These are phyloP conservation scores for Ceratocystis huliohia DNA, from an alignment of 2,329 filamentous ascomycete species.

Conservation along the genomic window DNA sequence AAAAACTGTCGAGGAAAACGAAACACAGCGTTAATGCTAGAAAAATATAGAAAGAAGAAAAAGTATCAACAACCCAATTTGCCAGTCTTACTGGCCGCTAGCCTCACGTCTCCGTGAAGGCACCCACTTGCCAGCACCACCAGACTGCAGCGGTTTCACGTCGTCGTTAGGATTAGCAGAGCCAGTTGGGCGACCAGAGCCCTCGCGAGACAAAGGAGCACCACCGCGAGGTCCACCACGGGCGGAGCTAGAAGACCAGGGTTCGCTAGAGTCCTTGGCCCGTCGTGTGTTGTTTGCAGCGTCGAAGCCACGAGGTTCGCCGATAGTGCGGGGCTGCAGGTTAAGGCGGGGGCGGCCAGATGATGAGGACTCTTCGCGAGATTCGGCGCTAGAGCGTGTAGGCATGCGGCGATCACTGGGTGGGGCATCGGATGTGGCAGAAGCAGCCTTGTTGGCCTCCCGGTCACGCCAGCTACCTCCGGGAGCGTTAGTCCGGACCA, in stretches of 20 bases:
- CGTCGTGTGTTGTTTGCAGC: constrained; percentile 57
- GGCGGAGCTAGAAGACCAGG: constrained; percentile 81
- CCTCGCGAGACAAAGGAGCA: constrained; percentile 77
- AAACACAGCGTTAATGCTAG: constrained; percentile 23
- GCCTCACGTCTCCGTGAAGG: constrained; percentile 2
- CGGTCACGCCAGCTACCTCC: constrained; percentile 35
- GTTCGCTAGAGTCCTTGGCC: constrained; percentile 59
- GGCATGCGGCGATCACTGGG: constrained; percentile 23
- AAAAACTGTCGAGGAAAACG: constrained; percentile 19
- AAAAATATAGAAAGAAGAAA: constrained; percentile 23
- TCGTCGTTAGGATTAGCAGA: background rate
- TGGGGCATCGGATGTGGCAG: constrained; percentile 25
- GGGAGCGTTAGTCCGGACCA: constrained; percentile 22
- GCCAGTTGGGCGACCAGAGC: constrained; percentile 21
- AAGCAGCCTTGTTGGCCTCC: constrained; percentile 28
- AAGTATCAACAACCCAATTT: constrained; percentile 16
- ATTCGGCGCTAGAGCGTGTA: background rate
- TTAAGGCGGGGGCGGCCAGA: constrained; percentile 45
- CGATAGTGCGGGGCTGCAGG: constrained; percentile 42
- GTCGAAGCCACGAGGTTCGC: constrained; percentile 31
- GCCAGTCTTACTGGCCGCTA: background rate
- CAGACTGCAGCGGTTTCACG: constrained; percentile 39
- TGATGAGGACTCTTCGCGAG: background rate
- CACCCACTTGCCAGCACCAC: constrained; percentile 47
- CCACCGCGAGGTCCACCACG: constrained; percentile 77